Evolutionary conservation across 768 basidiomycete species (phyloP), one percentile per base, ranked within the genome.

Genomic region (Lyophyllum atratum): DNA sequence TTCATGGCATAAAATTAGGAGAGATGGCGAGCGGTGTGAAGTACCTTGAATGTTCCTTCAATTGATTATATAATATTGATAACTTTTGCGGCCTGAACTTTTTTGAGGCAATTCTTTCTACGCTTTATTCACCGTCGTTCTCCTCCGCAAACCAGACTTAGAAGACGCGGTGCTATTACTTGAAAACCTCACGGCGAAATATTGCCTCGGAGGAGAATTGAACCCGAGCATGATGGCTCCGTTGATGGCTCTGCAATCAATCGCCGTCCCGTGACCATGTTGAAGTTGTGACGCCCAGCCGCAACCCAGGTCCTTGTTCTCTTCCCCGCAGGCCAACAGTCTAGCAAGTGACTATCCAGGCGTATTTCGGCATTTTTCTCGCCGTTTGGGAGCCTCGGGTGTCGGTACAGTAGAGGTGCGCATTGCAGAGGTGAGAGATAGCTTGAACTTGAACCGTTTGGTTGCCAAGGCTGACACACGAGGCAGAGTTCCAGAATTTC

Each of bases 261-360:
- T 60, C 59, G 59, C 59, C 54, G 29, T 54, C 59, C 46, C 59
- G 55, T 60, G 59, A 60, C 56, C 43, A 19, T 56, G 59, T 60
- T 60, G 55, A 60, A 59, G 17, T 59, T 55, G 4, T 15, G 33
- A 43, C 44, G 26, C n/a, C n/a, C n/a, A n/a, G 37, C 26, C 43
- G 48, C 33, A 39, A 47, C 50, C n/a, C 42, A n/a, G 34, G 29
- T 52, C 61, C 47, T 57, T 60, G 58, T 61, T 61, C 60, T 57
- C 58, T 57, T 55, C 61, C 49, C 51, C 49, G 47, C 56, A 54
- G 48, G 55, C 52, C 39, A 55, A 40, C 49, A 51, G 54, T 56
- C 63, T 49, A 58, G 57, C 49, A 61, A 61, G 59, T 60, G 55
- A 55, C 60, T 54, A 52, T 55, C 48, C 56, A 58, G 55, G 59